A percentile compares a stretch with the other conserved stretches of the same genome.
Conservation (phyloP, 176 grass and related monocot species). For the Carex pumila region DNA sequence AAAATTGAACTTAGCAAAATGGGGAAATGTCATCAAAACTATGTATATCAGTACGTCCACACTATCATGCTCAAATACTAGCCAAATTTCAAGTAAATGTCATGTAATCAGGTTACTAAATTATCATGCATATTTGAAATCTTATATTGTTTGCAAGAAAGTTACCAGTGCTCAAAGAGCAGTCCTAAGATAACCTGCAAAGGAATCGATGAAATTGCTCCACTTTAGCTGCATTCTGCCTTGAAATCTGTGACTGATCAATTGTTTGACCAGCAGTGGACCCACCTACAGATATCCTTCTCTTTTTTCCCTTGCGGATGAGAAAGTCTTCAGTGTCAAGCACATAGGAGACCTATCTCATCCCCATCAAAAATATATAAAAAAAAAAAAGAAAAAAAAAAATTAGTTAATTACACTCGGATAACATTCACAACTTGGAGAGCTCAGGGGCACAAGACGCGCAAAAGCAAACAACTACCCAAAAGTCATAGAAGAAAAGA, state of each 20-base stretch:
- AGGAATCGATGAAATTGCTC: conserved; percentile 73
- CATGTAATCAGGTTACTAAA: not conserved
- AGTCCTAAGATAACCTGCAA: conserved; percentile 40
- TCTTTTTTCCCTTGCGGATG: conserved; percentile 46
- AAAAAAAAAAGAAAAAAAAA: not conserved
- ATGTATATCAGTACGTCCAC: not conserved
- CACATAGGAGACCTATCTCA: conserved; percentile 80
- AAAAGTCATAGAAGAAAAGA: not conserved
- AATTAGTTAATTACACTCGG: not conserved
- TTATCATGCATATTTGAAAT: not conserved
- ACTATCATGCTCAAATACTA: not conserved
- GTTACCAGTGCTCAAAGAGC: conserved; percentile 43
- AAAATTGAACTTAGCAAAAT: not conserved
- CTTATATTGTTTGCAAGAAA: not conserved
- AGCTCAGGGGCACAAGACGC: not conserved
- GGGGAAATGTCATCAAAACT: not conserved
- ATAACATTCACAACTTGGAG: not conserved
- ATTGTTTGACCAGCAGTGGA: not conserved
- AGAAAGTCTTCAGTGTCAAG: conserved; percentile 97
- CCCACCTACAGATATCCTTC: conserved; percentile 16
- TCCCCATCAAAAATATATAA: not conserved
- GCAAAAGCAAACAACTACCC: not conserved
- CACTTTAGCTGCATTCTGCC: conserved; percentile 39
- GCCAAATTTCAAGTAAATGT: not conserved
- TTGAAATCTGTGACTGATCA: conserved; percentile 24